Percentiles rank a stretch among this genome's conserved stretches.
Conservation (phyloP, 805 yeast species). For the Cyberlindnera mycetangii region DNA sequence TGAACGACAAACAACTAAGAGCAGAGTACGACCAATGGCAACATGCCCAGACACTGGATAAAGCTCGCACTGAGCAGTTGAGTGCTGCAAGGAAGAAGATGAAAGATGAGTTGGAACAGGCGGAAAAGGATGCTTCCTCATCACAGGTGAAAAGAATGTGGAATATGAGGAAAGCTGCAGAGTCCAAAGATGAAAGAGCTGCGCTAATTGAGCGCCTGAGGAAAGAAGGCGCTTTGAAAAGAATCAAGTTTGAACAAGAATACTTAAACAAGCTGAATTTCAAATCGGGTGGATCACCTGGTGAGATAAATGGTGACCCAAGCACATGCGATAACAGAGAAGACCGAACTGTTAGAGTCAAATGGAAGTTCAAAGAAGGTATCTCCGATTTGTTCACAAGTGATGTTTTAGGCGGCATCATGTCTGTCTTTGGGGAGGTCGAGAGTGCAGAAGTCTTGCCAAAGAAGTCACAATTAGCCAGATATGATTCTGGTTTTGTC, state of each 20-base stretch:
- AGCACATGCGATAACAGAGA: neutral
- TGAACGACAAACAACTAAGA: conserved; percentile 79
- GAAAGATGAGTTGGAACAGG: conserved; percentile 25
- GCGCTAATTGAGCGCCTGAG: conserved; percentile 22
- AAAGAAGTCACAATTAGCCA: conserved; percentile 13
- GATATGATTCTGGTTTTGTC: conserved; percentile 20
- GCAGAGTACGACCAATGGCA: conserved; percentile 61
- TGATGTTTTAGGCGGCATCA: conserved; percentile 23
- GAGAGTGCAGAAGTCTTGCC: conserved; percentile 13
- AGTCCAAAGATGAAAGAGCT: conserved; percentile 13
- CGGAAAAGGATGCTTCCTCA: conserved; percentile 16
- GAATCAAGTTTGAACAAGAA: conserved; percentile 18
- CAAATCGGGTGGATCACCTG: neutral
- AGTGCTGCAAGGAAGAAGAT: conserved; percentile 18
- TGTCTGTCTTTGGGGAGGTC: conserved; percentile 26
- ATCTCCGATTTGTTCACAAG: conserved; percentile 21
- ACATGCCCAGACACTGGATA: conserved; percentile 6
- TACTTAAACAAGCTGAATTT: conserved; percentile 9
- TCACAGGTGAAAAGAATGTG: conserved; percentile 8
- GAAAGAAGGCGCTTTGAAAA: conserved; percentile 23
- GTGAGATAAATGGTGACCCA: neutral
- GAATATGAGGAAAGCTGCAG: conserved; percentile 13
- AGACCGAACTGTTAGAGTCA: conserved; percentile 17
- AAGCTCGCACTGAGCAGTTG: conserved; percentile 13
- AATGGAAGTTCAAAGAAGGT: conserved; percentile 25